Base-by-base conservation (phyloP, 1,284 basidiomycete genomes). In the Microbotryum lychnidis-dioicae region DNA sequence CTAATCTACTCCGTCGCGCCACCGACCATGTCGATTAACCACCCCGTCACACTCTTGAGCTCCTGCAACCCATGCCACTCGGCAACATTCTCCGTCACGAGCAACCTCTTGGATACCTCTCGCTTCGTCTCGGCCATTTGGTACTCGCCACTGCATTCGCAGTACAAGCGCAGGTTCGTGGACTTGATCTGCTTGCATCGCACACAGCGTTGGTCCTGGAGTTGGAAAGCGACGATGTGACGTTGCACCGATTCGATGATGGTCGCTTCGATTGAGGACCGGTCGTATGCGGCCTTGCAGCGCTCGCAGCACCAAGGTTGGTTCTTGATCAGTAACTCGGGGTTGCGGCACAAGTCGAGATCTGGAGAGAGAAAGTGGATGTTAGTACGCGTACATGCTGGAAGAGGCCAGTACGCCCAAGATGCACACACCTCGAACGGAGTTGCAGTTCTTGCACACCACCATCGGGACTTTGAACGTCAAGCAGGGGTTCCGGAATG, bases 291-390 rank as follows among this genome's bases (percentile, higher is more conserved):
- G 37, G 85, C 84, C n/a, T 83, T 82, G 73, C 94, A 97, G 62
- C 80, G 71, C 46, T 70, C 70, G 63, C 77, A 78, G 23, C 69
- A 68, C 76, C 75, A 78, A 3, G 66, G 58, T 3, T 62, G 63
- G 20, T 63, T 62, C 23, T 77, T 56, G 56, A 62, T 56, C 33
- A 91, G 79, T 49, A 96, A 81, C 65, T 92, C 89, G 7, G 85
- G 81, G 75, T 97, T 93, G n/a, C 93, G 83, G 73, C 92, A 96
- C 68, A 97, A 87, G 74, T 98, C 94, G 68, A 98, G 88, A 50
- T 68, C 67, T 68, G 57, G 6, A 7, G n/a, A 6, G 9, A 23
- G 20, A 20, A 23, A 42, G n/a, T 7, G 14, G 20, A 9, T 27
- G 50, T 18, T 12, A 51, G n/a, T 47, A 18, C 50, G 25, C 25